These are phyloP conservation scores for Wickerhamiella alocasiicola DNA, from an alignment of 805 yeast genomes.

Conservation along the genomic window DNA sequence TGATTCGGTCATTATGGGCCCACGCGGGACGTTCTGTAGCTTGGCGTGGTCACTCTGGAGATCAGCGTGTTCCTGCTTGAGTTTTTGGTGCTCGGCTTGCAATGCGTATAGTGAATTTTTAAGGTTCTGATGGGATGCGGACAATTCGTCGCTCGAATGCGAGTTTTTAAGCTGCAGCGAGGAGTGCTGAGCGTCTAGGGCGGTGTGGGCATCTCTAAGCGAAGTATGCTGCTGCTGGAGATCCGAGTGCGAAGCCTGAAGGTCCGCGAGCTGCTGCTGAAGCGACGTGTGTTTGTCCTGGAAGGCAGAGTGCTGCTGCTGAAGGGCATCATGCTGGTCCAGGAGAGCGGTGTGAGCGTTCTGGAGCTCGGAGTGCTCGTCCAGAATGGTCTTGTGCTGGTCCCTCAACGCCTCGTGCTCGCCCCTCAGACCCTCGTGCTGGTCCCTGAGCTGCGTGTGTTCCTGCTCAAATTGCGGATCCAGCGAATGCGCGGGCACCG, in stretches of 20 bases:
- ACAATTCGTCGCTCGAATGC: too few relatives aligned
- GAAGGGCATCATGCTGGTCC: not conserved
- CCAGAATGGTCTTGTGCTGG: too few relatives aligned
- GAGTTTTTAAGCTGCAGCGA: too few relatives aligned
- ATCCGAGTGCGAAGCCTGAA: not conserved
- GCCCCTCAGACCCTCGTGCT: too few relatives aligned
- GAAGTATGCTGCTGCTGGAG: not conserved
- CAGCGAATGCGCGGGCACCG: not conserved
- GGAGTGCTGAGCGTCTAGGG: not conserved
- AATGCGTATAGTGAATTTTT: too few relatives aligned
- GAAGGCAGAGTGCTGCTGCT: not conserved
- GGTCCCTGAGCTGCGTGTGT: too few relatives aligned
- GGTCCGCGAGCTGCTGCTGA: not conserved
- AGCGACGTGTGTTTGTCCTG: too few relatives aligned
- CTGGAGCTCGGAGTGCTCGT: too few relatives aligned
- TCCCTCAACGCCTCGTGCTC: too few relatives aligned
- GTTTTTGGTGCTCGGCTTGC: not conserved
- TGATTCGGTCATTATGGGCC: not conserved
- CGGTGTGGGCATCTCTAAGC: not conserved
- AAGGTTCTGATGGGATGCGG: too few relatives aligned
- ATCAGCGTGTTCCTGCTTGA: not conserved
- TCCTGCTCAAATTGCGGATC: not conserved
- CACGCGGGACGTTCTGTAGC: not conserved
- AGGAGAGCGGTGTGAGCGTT: not conserved
- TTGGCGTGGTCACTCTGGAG: not conserved